Conservation (phyloP, 2,329 filamentous ascomycete species). For the Ophiostoma populinum region DNA sequence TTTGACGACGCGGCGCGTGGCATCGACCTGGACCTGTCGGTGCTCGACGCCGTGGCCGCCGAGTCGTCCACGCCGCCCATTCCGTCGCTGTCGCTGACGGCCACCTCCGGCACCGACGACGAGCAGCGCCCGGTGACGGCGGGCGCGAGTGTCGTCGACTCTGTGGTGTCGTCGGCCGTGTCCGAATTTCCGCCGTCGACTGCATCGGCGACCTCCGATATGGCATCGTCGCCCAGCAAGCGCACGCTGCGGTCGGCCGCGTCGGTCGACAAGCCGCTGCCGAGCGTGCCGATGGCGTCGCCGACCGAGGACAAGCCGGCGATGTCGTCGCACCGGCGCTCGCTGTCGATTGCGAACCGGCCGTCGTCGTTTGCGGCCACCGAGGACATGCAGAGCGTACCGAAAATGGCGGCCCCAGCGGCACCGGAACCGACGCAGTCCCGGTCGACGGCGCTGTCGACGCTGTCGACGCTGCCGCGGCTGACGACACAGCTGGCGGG, state of each 20-base stretch:
- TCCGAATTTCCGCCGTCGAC: slow-evolving; percentile 9
- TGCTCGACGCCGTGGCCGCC: slow-evolving; percentile 26
- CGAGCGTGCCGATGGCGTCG: slow-evolving; percentile 41
- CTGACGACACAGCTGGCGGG: slow-evolving; percentile 32
- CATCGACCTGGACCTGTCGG: slow-evolving; percentile 40
- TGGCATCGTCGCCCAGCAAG: slow-evolving; percentile 5
- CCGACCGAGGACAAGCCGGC: slow-evolving; percentile 16
- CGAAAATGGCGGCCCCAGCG: neutral
- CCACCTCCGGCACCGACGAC: slow-evolving; percentile 15
- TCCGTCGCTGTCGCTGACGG: slow-evolving; percentile 14
- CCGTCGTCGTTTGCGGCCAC: slow-evolving; percentile 22
- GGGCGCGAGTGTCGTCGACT: slow-evolving; percentile 16
- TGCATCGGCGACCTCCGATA: slow-evolving; percentile 2
- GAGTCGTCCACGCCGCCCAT: slow-evolving; percentile 16
- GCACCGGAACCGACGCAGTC: neutral
- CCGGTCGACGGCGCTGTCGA: slow-evolving; percentile 18
- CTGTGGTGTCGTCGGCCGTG: slow-evolving; percentile 17
- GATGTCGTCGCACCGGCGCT: slow-evolving; percentile 13
- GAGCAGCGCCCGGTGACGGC: slow-evolving; percentile 7
- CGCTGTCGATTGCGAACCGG: slow-evolving; percentile 21
- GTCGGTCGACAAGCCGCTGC: slow-evolving; percentile 49
- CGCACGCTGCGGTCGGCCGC: slow-evolving; percentile 20
- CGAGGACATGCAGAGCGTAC: slow-evolving; percentile 18
- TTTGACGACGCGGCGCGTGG: slow-evolving; percentile 33
- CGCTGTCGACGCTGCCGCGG: slow-evolving; percentile 38